These are phyloP conservation scores for Pseudopyricularia cyperi DNA, from an alignment of 2,329 filamentous ascomycete species.

Conservation along the genomic window DNA sequence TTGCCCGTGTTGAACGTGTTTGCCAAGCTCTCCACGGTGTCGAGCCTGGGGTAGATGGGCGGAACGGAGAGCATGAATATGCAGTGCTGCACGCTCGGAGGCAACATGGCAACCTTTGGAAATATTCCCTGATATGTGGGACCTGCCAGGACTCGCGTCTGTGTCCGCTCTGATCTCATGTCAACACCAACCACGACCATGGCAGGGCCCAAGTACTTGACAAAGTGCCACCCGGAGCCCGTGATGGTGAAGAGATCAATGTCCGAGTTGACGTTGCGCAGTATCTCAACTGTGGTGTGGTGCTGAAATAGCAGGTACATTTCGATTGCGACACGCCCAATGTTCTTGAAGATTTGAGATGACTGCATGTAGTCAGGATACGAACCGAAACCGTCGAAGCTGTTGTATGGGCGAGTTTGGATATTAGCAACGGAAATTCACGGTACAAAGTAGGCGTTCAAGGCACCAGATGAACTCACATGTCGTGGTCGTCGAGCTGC, in stretches of 20 bases:
- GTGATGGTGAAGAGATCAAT: conserved; percentile 92
- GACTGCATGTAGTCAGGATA: conserved; percentile 98
- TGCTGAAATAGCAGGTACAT: conserved; percentile 99
- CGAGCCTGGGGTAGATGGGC: conserved; percentile 78
- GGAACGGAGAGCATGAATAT: conserved; percentile 93
- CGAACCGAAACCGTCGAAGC: conserved; percentile 92
- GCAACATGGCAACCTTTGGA: conserved; percentile 83
- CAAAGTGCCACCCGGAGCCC: conserved; percentile 95
- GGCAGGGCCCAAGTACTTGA: conserved; percentile 88
- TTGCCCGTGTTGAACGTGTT: conserved; percentile 90
- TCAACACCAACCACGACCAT: conserved; percentile 85
- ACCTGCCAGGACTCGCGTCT: conserved; percentile 84
- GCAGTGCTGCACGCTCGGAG: conserved; percentile 89
- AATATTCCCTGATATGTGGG: conserved; percentile 96
- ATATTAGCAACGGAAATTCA: background rate
- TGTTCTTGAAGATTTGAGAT: conserved; percentile 96
- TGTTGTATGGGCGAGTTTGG: conserved; percentile 19
- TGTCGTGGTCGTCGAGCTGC: conserved; percentile 93
- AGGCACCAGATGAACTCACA: conserved; percentile 52
- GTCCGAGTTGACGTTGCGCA: conserved; percentile 80
- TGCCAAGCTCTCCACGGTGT: conserved; percentile 81
- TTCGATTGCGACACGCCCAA: conserved; percentile 85
- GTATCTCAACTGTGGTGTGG: conserved; percentile 86
- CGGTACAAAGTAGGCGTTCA: background rate
- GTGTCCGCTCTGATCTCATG: conserved; percentile 81